Percentiles rank a stretch among this genome's conserved stretches.
Conservation (phyloP, 75 land plant species). For the Cunninghamia lanceolata region DNA sequence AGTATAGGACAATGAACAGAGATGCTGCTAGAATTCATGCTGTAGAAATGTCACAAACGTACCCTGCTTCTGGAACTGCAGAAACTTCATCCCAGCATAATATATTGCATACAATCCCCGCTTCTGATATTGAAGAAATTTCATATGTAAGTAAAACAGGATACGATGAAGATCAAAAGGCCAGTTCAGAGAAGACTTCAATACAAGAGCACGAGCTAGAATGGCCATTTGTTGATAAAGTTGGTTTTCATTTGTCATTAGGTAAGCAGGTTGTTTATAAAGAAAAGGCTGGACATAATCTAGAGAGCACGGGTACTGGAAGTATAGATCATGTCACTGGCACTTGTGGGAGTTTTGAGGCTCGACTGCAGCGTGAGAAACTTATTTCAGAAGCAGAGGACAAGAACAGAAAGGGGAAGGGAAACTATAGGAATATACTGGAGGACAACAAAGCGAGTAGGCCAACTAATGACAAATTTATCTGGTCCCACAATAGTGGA, state of each 20-base stretch:
- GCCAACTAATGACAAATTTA: neutral
- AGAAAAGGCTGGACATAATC: neutral
- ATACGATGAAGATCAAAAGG: neutral
- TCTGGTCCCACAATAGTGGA: neutral
- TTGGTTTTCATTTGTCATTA: neutral
- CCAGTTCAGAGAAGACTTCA: neutral
- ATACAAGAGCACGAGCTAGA: neutral
- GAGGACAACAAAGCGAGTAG: neutral
- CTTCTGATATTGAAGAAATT: neutral
- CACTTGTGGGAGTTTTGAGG: too few species aligned
- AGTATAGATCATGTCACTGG: too few species aligned
- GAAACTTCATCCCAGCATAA: neutral
- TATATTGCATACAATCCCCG: neutral
- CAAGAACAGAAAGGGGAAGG: too few species aligned
- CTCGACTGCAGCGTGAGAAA: too few species aligned
- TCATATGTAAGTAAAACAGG: neutral
- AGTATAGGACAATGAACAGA: too few species aligned
- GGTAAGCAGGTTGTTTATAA: neutral
- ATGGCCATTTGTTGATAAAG: neutral
- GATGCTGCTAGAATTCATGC: neutral
- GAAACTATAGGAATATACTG: neutral
- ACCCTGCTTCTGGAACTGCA: neutral
- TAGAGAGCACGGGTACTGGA: too few species aligned
- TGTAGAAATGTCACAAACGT: neutral
- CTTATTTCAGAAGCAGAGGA: too few species aligned